A percentile compares a stretch with the other conserved stretches of the same genome.
Conservation (phyloP, 1,139 yeast genomes). For the Hyphopichia pseudoburtonii region DNA sequence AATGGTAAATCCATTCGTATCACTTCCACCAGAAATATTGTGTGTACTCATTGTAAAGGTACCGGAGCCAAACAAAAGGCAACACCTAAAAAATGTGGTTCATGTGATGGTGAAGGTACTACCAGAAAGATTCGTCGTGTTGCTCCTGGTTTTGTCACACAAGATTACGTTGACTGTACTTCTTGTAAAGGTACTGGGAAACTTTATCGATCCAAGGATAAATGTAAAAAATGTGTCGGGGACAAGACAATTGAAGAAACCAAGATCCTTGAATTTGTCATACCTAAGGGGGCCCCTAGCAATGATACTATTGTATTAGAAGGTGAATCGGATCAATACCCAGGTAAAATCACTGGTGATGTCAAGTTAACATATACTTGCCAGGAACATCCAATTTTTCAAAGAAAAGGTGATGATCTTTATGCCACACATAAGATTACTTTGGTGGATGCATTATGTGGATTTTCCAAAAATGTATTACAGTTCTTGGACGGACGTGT, state of each 20-base stretch:
- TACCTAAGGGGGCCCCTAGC: conserved; percentile 66
- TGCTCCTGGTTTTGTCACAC: conserved; percentile 76
- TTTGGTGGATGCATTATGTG: conserved; percentile 79
- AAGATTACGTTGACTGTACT: conserved; percentile 62
- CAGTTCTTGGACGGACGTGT: conserved; percentile 82
- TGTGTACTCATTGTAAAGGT: conserved; percentile 75
- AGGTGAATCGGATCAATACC: conserved; percentile 77
- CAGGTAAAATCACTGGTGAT: conserved; percentile 78
- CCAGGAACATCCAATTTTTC: conserved; percentile 45
- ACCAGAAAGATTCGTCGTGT: conserved; percentile 61
- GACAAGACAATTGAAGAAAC: conserved; percentile 61
- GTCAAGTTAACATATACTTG: conserved; percentile 62
- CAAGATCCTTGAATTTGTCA: conserved; percentile 74
- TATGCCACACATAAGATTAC: conserved; percentile 61
- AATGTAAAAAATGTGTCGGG: conserved; percentile 78
- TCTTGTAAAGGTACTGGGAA: conserved; percentile 75
- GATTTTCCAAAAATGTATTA: conserved; percentile 67
- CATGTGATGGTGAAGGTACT: conserved; percentile 75
- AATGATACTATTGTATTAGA: conserved; percentile 62
- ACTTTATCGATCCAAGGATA: conserved; percentile 61
- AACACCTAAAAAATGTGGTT: conserved; percentile 52
- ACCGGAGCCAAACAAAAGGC: conserved; percentile 70
- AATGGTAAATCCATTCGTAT: conserved; percentile 80
- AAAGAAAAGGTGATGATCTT: conserved; percentile 64
- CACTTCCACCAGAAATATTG: conserved; percentile 67